Evolutionary conservation across 2,329 filamentous ascomycete species (phyloP), one percentile per base, ranked within the genome.

Genomic region (Dothiorella sarmentorum): DNA sequence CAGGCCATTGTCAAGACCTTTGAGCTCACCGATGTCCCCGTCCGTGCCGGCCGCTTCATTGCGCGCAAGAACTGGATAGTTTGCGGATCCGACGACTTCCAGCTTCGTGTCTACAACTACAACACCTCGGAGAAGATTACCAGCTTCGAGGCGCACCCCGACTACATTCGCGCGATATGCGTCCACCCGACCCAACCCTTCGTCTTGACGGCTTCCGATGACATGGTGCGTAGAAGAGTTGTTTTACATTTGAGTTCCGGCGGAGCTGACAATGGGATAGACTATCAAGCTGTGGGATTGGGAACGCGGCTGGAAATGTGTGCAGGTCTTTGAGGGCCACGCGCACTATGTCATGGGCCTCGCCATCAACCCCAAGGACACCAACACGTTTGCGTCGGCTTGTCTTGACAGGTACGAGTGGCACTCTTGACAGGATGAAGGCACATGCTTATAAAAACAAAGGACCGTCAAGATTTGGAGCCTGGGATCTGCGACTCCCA

Each of bases 31-130:
- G 94, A 99, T 82, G 94, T 99, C 52, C 94, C 94, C 64, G 93
- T 99, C 60, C 89, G 94, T 75, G 94, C 94, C 63, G 94, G 94
- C 70, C 90, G 94, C 67, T 99, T 99, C 76, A 86, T 99, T 71
- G 90, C 94, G 66, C 85, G 94, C 68, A 99, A 99, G 86, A 99
- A 97, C 77, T 99, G 94, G 94, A 95, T 96, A 67, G 90, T 96
- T 58, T 94, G 91, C 77, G 94, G 94, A 71, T 93, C 88, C 66
- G 90, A 96, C 78, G 91, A 96, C 79, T 99, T 95, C 78, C 84
- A 88, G 69, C 73, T 88, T 62, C 89, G 93, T 58, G 71, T 60
- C 22, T 96, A 96, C 84, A 97, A 99, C 80, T 99, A 97, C 83
- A 97, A 99, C 79, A 99, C 94, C 56, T 96, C 91, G 61, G 94